A percentile compares a stretch with the other conserved stretches of the same genome.
Conservation (phyloP, 208 protist genomes). For the Acanthamoeba culbertsoni region DNA sequence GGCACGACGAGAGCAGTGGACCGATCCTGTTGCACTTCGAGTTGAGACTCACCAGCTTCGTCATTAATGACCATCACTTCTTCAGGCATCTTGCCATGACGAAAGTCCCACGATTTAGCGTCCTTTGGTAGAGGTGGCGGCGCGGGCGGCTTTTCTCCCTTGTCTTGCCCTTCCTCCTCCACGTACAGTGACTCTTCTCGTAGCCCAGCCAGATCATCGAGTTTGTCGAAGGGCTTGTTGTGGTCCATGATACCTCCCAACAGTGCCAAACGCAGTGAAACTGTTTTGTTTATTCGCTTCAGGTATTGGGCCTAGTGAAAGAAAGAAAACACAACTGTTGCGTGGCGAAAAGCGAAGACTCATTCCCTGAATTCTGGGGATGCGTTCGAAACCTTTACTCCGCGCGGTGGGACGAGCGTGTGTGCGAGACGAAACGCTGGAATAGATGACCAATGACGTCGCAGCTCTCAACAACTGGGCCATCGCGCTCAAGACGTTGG, state of each 20-base stretch:
- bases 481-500: constrained; percentile 19
- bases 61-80: constrained; percentile 52
- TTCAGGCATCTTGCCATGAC: constrained; percentile 59
- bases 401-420: constrained; percentile 19
- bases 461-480: constrained; percentile 25
- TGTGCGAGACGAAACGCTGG: constrained; percentile 36
- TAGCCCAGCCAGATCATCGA: constrained; percentile 17
- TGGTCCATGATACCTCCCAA: too few species aligned
- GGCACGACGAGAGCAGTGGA: constrained; percentile 52
- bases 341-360: too few species aligned
- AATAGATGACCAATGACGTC: constrained; percentile 3
- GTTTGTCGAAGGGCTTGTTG: constrained; percentile 11
- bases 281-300: too few species aligned
- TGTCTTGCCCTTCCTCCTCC: background rate
- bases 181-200: constrained; percentile 10
- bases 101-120: constrained; percentile 36
- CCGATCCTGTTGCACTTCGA: constrained; percentile 42
- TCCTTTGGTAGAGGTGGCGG: background rate
- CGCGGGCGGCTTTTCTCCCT: background rate
- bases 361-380: too few species aligned
- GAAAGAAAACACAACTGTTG: too few species aligned
- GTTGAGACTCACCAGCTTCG: constrained; percentile 16
- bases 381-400: too few species aligned
- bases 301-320: too few species aligned
- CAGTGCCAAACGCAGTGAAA: too few species aligned